Conservation (phyloP, 148 eudicot genomes). For the Fallopia convolvulus region DNA sequence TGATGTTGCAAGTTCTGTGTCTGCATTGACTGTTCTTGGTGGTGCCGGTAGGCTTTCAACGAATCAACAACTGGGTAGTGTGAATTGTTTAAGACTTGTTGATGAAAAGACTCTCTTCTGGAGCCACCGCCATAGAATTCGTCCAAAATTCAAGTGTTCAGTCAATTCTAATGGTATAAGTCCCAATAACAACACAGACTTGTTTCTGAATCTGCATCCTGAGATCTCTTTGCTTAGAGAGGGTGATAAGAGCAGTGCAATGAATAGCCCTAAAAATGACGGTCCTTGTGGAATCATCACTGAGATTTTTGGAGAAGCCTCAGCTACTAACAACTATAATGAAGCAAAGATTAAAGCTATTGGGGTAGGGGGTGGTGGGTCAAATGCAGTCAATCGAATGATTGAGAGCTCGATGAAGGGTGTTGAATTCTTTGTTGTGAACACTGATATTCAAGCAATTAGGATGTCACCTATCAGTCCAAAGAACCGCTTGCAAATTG, state of each 20-base stretch:
- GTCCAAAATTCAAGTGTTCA: conserved; percentile 41
- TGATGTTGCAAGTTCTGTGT: conserved; percentile 36
- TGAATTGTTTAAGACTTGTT: conserved; percentile 28
- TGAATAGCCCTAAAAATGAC: conserved; percentile 37
- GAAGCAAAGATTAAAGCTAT: conserved; percentile 92
- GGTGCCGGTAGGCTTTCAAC: conserved; percentile 22
- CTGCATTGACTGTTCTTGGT: conserved; percentile 45
- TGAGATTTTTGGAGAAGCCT: conserved; percentile 41
- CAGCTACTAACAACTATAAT: conserved; percentile 37
- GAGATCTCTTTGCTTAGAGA: conserved; percentile 88
- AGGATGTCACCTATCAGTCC: conserved; percentile 82
- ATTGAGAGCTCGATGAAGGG: conserved; percentile 93
- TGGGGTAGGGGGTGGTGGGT: conserved; percentile 99
- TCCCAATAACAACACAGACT: conserved; percentile 49
- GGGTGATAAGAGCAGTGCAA: conserved; percentile 41
- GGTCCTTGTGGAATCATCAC: conserved; percentile 44
- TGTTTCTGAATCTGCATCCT: conserved; percentile 74
- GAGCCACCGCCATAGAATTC: conserved; percentile 22
- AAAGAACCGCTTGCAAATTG: conserved; percentile 80
- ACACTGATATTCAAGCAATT: conserved; percentile 95
- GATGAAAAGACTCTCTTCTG: conserved; percentile 38
- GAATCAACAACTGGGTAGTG: conserved; percentile 23
- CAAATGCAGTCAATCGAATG: conserved; percentile 97
- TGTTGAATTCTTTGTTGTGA: conserved; percentile 95
- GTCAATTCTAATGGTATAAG: conserved; percentile 47